Evolutionary conservation across 1,284 basidiomycete species (phyloP).

Genomic region (Rugosomyces carneus): DNA sequence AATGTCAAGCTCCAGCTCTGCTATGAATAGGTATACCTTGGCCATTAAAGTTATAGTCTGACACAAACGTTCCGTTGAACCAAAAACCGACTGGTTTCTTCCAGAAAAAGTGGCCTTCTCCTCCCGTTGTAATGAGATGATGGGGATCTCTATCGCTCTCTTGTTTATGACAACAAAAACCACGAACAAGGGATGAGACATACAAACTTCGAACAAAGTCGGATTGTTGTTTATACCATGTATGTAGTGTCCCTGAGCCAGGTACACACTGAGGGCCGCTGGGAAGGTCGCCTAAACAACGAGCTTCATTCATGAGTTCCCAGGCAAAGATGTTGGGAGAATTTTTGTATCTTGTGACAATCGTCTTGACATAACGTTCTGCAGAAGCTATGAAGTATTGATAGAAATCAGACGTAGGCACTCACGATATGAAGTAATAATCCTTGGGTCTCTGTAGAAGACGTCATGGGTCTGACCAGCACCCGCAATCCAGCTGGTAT

Average conservation of each 20-base stretch:
- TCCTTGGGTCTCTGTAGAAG: constrained; percentile 45
- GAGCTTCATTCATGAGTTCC: constrained; percentile 56
- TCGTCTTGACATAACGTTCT: constrained; percentile 48
- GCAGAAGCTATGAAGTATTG: background rate
- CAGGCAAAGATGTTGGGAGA: constrained; percentile 44
- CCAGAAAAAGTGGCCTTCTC: constrained; percentile 54
- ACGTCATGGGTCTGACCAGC: constrained; percentile 28
- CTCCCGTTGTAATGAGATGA: constrained; percentile 53
- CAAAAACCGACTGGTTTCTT: constrained; percentile 34
- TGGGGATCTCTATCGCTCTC: constrained; percentile 36
- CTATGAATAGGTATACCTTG: constrained; percentile 28
- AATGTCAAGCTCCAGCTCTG: background rate
- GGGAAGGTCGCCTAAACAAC: constrained; percentile 46
- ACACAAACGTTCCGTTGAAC: constrained; percentile 36
- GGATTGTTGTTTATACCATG: constrained; percentile 44
- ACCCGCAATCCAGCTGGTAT: constrained; percentile 47
- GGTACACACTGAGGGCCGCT: constrained; percentile 42
- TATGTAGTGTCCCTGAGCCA: constrained; percentile 37
- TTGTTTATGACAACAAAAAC: background rate
- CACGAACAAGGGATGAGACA: constrained; percentile 15
- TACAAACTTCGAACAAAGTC: constrained; percentile 37
- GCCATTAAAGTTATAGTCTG: constrained; percentile 54
- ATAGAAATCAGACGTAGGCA: constrained; percentile 1
- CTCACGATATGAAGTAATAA: constrained; percentile 46
- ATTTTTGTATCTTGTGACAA: constrained; percentile 51